A percentile compares a stretch with the other conserved stretches of the same genome.
Conservation (phyloP, 2,329 filamentous ascomycete species). For the Xylariomycetidae sp. region DNA sequence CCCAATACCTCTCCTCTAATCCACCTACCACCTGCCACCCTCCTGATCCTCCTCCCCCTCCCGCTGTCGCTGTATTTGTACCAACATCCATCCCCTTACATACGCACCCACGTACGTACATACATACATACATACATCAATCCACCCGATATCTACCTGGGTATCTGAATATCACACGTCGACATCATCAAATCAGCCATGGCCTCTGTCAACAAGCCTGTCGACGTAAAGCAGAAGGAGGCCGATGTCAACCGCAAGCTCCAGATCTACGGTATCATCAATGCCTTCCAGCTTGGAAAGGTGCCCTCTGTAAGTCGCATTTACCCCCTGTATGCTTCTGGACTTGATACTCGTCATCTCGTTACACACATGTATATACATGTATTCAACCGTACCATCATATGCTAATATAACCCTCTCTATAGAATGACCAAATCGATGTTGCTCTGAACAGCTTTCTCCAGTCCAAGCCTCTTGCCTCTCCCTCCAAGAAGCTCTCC, state of each 20-base stretch:
- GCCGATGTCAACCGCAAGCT: slow-evolving; percentile 88
- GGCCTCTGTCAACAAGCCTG: slow-evolving; percentile 64
- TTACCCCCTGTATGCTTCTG: too few relatives aligned
- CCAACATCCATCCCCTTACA: slow-evolving; percentile 6
- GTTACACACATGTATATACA: too few relatives aligned
- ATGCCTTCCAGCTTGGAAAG: slow-evolving; percentile 83
- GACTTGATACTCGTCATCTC: too few relatives aligned
- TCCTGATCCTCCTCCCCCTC: slow-evolving; percentile 1
- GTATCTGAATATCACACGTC: too few relatives aligned
- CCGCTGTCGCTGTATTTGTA: slow-evolving; percentile 1
- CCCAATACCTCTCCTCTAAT: slow-evolving; percentile 4
- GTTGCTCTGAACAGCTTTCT: slow-evolving; percentile 87
- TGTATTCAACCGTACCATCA: too few relatives aligned
- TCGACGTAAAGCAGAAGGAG: slow-evolving; percentile 72
- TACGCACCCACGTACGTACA: too few relatives aligned
- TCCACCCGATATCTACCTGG: too few relatives aligned
- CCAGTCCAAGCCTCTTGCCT: slow-evolving; percentile 62
- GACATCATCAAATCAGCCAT: slow-evolving; percentile 14
- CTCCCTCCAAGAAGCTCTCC: slow-evolving; percentile 73
- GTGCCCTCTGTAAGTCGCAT: slow-evolving; percentile 69
- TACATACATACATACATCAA: slow-evolving; percentile 8
- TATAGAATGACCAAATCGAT: slow-evolving; percentile 90
- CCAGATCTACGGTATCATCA: slow-evolving; percentile 86
- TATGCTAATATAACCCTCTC: too few relatives aligned
- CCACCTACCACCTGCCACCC: slow-evolving; percentile 8